A percentile compares a stretch with the other conserved stretches of the same genome.
These are phyloP conservation scores for Francoa sonchifolia DNA, from an alignment of 441 rosid species.

Conservation along the genomic window DNA sequence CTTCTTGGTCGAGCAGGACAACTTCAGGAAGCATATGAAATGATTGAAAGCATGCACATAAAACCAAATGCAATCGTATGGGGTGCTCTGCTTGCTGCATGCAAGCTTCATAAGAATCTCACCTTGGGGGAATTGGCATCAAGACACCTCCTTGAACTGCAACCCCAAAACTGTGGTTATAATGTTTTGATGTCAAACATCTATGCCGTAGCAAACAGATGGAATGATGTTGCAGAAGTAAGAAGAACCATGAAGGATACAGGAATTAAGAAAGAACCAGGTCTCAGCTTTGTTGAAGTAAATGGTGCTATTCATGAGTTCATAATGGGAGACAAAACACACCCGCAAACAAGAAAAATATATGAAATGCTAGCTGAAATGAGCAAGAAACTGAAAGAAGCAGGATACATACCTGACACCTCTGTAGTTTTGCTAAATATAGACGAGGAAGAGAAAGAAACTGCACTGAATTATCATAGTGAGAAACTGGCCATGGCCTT, in stretches of 20 bases:
- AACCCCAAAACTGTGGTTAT: slow-evolving; percentile 19
- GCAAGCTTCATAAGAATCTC: slow-evolving; percentile 22
- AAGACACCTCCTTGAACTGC: slow-evolving; percentile 14
- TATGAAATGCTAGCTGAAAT: slow-evolving; percentile 17
- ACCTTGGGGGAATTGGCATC: slow-evolving; percentile 19
- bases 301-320: slow-evolving; percentile 18
- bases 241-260: slow-evolving; percentile 17
- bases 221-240: slow-evolving; percentile 18
- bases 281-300: slow-evolving; percentile 21
- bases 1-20: slow-evolving; percentile 39
- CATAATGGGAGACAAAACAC: slow-evolving; percentile 10
- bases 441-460: slow-evolving; percentile 18
- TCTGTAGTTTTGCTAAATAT: slow-evolving; percentile 12
- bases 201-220: slow-evolving; percentile 22
- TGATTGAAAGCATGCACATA: slow-evolving; percentile 24
- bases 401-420: slow-evolving; percentile 12
- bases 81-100: slow-evolving; percentile 31
- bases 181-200: slow-evolving; percentile 22
- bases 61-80: slow-evolving; percentile 22
- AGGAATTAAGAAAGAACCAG: slow-evolving; percentile 24
- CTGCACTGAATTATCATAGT: slow-evolving; percentile 15
- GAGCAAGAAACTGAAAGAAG: slow-evolving; percentile 12
- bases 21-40: slow-evolving; percentile 28
- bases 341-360: slow-evolving; percentile 13
- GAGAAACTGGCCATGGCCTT: slow-evolving; percentile 25